Conservation (phyloP, 176 grass and related monocot genomes). For the Musa itinerans region DNA sequence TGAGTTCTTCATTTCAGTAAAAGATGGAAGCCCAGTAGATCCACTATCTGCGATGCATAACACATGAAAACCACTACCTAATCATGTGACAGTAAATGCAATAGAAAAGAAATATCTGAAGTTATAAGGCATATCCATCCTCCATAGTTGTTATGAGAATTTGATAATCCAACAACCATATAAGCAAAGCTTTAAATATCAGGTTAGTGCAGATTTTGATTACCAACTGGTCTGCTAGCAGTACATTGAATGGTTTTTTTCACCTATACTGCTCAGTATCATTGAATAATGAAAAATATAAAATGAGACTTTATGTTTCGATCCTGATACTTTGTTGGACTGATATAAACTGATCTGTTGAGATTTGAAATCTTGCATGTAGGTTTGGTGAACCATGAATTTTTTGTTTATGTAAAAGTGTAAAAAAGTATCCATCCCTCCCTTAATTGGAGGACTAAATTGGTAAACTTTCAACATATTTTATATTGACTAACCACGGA, state of each 20-base stretch:
- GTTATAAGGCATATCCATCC: not conserved
- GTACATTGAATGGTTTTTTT: too few relatives aligned
- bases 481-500: not conserved
- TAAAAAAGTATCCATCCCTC: not conserved
- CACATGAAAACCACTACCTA: not conserved
- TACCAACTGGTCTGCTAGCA: too few relatives aligned
- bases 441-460: not conserved
- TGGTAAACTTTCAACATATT: not conserved
- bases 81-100: not conserved
- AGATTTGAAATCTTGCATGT: too few relatives aligned
- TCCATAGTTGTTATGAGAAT: not conserved
- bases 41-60: constrained; percentile 17
- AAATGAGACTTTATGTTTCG: too few relatives aligned
- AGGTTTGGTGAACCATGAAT: too few relatives aligned
- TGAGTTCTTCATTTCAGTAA: constrained; percentile 31
- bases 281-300: too few relatives aligned
- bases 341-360: too few relatives aligned
- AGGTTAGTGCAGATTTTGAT: too few relatives aligned
- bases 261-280: too few relatives aligned
- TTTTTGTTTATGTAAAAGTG: too few relatives aligned
- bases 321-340: too few relatives aligned
- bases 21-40: constrained; percentile 19
- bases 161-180: not conserved
- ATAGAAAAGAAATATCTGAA: not conserved
- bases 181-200: not conserved